Evolutionary conservation across 306 rosid genomes (phyloP), one percentile per base, ranked within the genome.

Genomic region (Sindora glabra): DNA sequence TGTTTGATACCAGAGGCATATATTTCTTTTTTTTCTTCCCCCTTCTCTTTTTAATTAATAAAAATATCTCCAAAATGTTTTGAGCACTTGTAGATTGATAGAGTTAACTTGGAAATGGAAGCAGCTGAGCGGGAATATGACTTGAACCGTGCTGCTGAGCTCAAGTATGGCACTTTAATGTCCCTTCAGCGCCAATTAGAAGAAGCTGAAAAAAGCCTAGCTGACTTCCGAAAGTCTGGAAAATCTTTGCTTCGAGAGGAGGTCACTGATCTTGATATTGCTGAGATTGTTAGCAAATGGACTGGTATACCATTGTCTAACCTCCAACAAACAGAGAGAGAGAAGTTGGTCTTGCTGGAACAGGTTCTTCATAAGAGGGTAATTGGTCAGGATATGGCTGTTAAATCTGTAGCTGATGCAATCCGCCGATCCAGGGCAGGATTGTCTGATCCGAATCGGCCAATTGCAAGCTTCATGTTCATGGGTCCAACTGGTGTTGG

Each of bases 401-500:
- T 83, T 37, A 88, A 86, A 75, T 83, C 90, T 1, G 96, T 89
- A 19, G 99, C 96, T 24, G 96, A 89, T 71, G 99, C 96, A 22
- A 92, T 92, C 60, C 92, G 99, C 4, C 94, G 99, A 39, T 89
- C 99, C 22, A 83, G 95, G 74, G 96, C 95, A 15, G 99, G 99
- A 45, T 73, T 92, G 38, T 89, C 99, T 0, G 99, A 86, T 67
- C 99, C 97, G 13, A 86, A 86, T 61, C 78, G 89, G 24, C 97
- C 99, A 38, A 94, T 89, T 59, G 99, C 99, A 46, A 94, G 99
- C 72, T 89, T 89, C 80, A 94, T 94, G 99, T 89, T 94, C 71
- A 86, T 86, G 99, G 99, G 99, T 23, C 97, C 99, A 2, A 89
- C 99, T 1, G 97, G 99, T 44, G 99, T 94, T 27, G 99, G 99